Conservation (phyloP, 2,329 filamentous ascomycete genomes). For the Aplosporella prunicola region DNA sequence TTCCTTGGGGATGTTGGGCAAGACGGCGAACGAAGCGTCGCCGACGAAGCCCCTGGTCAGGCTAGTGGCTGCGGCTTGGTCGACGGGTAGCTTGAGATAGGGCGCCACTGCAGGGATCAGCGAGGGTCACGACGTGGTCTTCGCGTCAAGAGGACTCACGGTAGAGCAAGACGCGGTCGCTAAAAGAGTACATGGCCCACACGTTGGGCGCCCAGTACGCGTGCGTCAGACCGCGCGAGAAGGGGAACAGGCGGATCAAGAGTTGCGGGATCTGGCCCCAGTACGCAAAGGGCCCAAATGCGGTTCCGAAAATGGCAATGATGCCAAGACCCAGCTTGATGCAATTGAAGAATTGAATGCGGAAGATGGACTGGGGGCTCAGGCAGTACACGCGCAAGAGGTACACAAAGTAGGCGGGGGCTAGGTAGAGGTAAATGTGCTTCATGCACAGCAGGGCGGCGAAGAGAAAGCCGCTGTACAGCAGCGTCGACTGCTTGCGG, state of each 20-base stretch:
- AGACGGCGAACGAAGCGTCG: constrained; percentile 85
- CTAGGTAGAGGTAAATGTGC: constrained; percentile 95
- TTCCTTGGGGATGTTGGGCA: constrained; percentile 74
- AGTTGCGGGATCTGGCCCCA: constrained; percentile 80
- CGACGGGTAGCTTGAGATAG: constrained; percentile 63
- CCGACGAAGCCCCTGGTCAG: constrained; percentile 89
- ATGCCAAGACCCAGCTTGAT: constrained; percentile 74
- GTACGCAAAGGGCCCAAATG: constrained; percentile 80
- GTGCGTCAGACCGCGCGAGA: constrained; percentile 86
- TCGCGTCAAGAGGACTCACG: too few species aligned
- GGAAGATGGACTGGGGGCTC: constrained; percentile 64
- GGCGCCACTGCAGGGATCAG: constrained; percentile 60
- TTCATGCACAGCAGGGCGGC: constrained; percentile 85
- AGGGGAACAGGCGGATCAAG: constrained; percentile 78
- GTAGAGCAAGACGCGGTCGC: constrained; percentile 72
- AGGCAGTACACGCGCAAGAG: constrained; percentile 85
- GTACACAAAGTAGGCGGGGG: constrained; percentile 91
- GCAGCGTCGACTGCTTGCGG: constrained; percentile 61
- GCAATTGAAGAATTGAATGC: constrained; percentile 67
- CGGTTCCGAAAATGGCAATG: constrained; percentile 59
- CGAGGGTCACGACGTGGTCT: constrained; percentile 3
- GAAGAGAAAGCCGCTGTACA: constrained; percentile 74
- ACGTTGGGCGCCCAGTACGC: constrained; percentile 98
- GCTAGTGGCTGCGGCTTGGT: constrained; percentile 67
- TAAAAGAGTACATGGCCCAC: constrained; percentile 94